Base-by-base conservation (phyloP, 2,329 filamentous ascomycete species). In the Aspergillus ochraceus region DNA sequence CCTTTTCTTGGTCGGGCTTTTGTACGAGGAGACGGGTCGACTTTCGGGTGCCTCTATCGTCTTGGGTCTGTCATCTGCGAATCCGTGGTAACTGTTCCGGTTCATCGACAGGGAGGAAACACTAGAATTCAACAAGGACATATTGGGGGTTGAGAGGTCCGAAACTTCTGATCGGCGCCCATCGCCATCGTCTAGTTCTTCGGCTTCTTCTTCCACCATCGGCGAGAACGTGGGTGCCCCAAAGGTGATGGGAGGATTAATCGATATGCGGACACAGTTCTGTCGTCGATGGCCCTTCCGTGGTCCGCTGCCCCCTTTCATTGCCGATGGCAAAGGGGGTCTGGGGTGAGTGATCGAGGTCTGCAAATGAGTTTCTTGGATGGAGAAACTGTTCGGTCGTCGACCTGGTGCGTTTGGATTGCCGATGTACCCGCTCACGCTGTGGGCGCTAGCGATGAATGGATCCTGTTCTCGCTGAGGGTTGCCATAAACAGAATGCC, bases 211-310 rank as follows among this genome's bases (percentile, higher is more conserved):
- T 61, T 77, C 73, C 11, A 70, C 66, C 45, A 67, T 75, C 3
- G 72, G 70, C 19, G 74, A 71, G 59, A 77, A 75, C 1, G 62
- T 61, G 8, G 74, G 63, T 1, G 70, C 68, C 4, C 69, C 68
- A 49, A 76, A 76, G 19, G 74, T 70, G 57, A 75, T 71, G 0
- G 74, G 72, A 10, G 71, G 73, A 51, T 74, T 68, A 30, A 74
- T 76, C 1, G 77, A 75, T 54, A 80, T 77, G 20, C 77, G 74
- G 2, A 80, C 74, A 55, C 76, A 79, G 51, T 79, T 79, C 45
- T 79, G 76, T 42, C 77, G 73, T 52, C 70, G 69, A 59, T 80
- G 77, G 12, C 76, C 74, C 55, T 75, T 76, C 29, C 74, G 72
- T n/a, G 69, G 66, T 1, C 68, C 68, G 10, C 68, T 73, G 3